These are phyloP conservation scores for Monilinia laxa DNA, from an alignment of 2,329 filamentous ascomycete genomes.

Conservation along the genomic window DNA sequence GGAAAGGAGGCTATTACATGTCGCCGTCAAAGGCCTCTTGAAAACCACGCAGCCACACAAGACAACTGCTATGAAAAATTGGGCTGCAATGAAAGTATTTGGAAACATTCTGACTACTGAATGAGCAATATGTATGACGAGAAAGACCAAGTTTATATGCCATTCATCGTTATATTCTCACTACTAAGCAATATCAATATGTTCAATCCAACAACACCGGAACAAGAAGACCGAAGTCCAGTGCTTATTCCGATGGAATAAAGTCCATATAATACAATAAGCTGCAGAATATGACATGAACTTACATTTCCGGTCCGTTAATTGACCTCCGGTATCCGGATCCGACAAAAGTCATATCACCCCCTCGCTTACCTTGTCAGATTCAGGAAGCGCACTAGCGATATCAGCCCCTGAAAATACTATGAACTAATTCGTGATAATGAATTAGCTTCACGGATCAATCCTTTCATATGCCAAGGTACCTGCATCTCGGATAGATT, in stretches of 20 bases:
- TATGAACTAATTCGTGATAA: conserved; percentile 7
- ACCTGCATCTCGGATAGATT: conserved; percentile 4
- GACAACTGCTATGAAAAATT: conserved; percentile 4
- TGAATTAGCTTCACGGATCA: neutral
- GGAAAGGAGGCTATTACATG: conserved; percentile 7
- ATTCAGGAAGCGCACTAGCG: conserved; percentile 9
- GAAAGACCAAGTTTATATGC: conserved; percentile 15
- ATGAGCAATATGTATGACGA: neutral
- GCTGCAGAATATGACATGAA: neutral
- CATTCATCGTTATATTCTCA: neutral
- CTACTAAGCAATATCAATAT: conserved; percentile 7
- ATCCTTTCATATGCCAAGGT: neutral
- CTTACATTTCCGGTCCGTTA: conserved; percentile 1
- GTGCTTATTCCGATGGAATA: neutral
- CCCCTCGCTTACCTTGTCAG: conserved; percentile 20
- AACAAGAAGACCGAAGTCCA: neutral
- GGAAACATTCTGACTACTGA: conserved; percentile 16
- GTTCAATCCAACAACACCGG: conserved; percentile 9
- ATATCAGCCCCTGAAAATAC: conserved; percentile 1
- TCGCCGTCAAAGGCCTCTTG: conserved; percentile 4
- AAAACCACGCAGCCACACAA: conserved; percentile 14
- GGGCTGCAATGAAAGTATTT: conserved; percentile 6
- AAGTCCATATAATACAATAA: neutral
- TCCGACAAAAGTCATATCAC: neutral
- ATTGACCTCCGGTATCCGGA: conserved; percentile 3